Conservation (phyloP, 2,329 filamentous ascomycete genomes). For the Hymenoscyphus fructigenus region DNA sequence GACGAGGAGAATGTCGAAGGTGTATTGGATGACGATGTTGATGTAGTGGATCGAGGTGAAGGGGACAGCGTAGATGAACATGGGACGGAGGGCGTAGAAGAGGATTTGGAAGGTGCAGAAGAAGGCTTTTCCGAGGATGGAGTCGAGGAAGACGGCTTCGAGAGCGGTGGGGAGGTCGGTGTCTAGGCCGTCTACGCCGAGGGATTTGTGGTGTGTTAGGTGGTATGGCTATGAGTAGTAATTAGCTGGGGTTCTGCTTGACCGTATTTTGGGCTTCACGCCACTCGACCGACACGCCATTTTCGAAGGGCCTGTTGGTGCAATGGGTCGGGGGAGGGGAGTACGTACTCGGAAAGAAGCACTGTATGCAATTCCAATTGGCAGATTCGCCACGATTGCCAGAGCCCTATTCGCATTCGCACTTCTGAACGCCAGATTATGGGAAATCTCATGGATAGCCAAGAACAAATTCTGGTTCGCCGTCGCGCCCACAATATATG, state of each 20-base stretch:
- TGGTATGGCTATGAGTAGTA: slow-evolving; percentile 74
- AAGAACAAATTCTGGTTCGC: slow-evolving; percentile 98
- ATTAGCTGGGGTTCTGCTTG: slow-evolving; percentile 20
- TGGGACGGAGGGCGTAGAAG: slow-evolving; percentile 95
- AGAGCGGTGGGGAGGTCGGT: slow-evolving; percentile 91
- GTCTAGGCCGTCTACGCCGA: slow-evolving; percentile 93
- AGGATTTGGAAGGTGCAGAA: slow-evolving; percentile 99
- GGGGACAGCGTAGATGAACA: slow-evolving; percentile 88
- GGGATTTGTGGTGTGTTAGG: slow-evolving; percentile 97
- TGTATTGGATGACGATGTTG: slow-evolving; percentile 75
- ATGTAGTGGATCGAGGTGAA: slow-evolving; percentile 81
- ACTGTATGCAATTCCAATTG: slow-evolving; percentile 93
- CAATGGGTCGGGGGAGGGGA: not conserved
- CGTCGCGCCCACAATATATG: slow-evolving; percentile 90
- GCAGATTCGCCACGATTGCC: slow-evolving; percentile 91
- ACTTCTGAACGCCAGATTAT: slow-evolving; percentile 91
- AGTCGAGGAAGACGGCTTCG: slow-evolving; percentile 91
- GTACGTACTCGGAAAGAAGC: slow-evolving; percentile 80
- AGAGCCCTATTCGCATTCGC: slow-evolving; percentile 78
- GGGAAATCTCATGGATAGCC: slow-evolving; percentile 97
- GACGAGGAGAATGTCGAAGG: slow-evolving; percentile 73
- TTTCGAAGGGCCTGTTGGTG: not conserved
- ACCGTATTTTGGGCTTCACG: no score
- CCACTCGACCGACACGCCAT: no score
- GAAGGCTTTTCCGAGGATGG: slow-evolving; percentile 93